Conservation (phyloP, 208 protist species). For the Trypanosomatidae sp. region DNA sequence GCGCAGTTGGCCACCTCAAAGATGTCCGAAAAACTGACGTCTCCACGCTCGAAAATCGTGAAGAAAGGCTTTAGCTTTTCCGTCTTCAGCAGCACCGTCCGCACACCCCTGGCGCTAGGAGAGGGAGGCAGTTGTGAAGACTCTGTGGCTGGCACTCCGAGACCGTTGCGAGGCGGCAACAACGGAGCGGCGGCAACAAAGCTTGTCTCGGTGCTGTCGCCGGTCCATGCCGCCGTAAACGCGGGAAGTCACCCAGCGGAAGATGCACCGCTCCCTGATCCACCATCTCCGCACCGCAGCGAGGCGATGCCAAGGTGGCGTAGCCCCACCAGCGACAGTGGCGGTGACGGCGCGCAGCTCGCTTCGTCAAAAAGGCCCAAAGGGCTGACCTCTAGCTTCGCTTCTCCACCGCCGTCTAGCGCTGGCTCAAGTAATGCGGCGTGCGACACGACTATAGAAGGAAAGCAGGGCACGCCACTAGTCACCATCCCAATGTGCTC, state of each 20-base stretch:
- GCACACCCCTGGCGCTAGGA: neutral
- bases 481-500: conserved; percentile 10
- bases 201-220: neutral
- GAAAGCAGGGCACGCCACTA: neutral
- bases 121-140: no score
- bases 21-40: neutral
- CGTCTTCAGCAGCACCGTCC: neutral
- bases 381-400: neutral
- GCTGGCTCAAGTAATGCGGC: neutral
- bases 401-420: neutral
- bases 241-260: neutral
- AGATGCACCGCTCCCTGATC: neutral
- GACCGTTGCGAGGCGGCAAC: neutral
- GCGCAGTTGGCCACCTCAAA: no score
- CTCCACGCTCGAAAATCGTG: neutral
- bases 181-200: neutral
- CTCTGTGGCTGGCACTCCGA: neutral
- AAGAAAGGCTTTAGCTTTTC: conserved; percentile 6
- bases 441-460: neutral
- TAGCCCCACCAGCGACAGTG: neutral
- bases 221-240: neutral
- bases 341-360: neutral
- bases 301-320: neutral
- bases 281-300: neutral
- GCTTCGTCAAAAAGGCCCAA: neutral